Conservation (phyloP, 1,139 yeast genomes). For the Blastobotrys niveus region DNA sequence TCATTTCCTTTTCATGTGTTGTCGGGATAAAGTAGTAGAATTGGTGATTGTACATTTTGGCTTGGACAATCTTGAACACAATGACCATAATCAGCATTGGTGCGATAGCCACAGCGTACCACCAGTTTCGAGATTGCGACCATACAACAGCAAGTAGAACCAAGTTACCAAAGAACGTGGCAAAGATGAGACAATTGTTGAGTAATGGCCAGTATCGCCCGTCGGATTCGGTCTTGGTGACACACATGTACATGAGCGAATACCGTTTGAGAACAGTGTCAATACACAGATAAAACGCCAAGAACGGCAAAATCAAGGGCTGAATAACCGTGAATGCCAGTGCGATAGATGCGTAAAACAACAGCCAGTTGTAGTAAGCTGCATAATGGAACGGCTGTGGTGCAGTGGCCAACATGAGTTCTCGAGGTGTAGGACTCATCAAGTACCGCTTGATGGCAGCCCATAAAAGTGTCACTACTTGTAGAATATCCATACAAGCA, state of each 20-base stretch:
- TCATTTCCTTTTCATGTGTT: conserved; percentile 23
- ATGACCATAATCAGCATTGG: conserved; percentile 33
- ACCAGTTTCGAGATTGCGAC: conserved; percentile 36
- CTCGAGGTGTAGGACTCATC: conserved; percentile 37
- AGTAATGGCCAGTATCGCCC: conserved; percentile 39
- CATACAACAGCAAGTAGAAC: conserved; percentile 37
- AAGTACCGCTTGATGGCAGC: conserved; percentile 29
- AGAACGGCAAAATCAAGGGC: conserved; percentile 36
- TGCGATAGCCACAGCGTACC: conserved; percentile 31
- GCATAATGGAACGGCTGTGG: conserved; percentile 38
- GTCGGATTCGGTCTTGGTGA: conserved; percentile 38
- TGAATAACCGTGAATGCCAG: conserved; percentile 38
- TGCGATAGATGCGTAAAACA: conserved; percentile 38
- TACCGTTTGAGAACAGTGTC: conserved; percentile 36
- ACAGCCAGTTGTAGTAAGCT: conserved; percentile 33
- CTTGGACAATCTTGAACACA: conserved; percentile 30
- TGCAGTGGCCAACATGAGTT: conserved; percentile 33
- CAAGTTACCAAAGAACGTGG: conserved; percentile 35
- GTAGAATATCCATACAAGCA: conserved; percentile 33
- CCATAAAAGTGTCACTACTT: conserved; percentile 29
- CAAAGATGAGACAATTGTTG: conserved; percentile 34
- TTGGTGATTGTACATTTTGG: conserved; percentile 22
- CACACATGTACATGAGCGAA: conserved; percentile 35
- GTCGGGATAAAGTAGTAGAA: conserved; percentile 32
- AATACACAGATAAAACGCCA: conserved; percentile 32